phyloP scores from a whole-genome alignment of 768 basidiomycete species.

The Mycena pura region DNA sequence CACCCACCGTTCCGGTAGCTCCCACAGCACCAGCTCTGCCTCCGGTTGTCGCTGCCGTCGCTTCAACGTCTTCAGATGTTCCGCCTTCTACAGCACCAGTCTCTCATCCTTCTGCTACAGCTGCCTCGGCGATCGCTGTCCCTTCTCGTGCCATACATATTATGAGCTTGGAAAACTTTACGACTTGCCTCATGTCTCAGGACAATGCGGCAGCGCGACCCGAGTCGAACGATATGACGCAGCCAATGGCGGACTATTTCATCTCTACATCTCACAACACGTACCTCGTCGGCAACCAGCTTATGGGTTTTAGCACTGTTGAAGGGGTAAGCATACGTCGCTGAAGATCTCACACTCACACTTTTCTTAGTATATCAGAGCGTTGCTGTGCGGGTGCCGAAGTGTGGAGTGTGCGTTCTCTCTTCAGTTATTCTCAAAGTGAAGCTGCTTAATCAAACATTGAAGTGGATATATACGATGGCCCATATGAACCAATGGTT shows the following conservation, averaged over 20 bases:
- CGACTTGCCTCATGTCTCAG: constrained; percentile 65
- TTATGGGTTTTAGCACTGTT: constrained; percentile 86
- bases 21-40: background rate
- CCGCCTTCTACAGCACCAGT: background rate
- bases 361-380: constrained; percentile 75
- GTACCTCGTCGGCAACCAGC: constrained; percentile 86
- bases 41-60: too few species aligned
- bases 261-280: constrained; percentile 94
- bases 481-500: constrained; percentile 82
- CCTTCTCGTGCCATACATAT: constrained; percentile 21
- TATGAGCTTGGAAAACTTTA: constrained; percentile 60
- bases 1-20: background rate
- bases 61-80: too few species aligned
- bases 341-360: background rate
- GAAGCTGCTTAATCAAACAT: background rate
- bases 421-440: background rate
- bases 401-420: constrained; percentile 83
- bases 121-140: background rate
- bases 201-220: constrained; percentile 51
- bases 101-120: background rate
- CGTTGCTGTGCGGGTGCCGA: constrained; percentile 87
- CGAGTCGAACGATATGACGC: constrained; percentile 67
- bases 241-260: constrained; percentile 74
- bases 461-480: constrained; percentile 92
- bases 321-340: constrained; percentile 54